Base-by-base conservation (phyloP, 495 filamentous ascomycete species). In the Hypomontagnella submonticulosa region DNA sequence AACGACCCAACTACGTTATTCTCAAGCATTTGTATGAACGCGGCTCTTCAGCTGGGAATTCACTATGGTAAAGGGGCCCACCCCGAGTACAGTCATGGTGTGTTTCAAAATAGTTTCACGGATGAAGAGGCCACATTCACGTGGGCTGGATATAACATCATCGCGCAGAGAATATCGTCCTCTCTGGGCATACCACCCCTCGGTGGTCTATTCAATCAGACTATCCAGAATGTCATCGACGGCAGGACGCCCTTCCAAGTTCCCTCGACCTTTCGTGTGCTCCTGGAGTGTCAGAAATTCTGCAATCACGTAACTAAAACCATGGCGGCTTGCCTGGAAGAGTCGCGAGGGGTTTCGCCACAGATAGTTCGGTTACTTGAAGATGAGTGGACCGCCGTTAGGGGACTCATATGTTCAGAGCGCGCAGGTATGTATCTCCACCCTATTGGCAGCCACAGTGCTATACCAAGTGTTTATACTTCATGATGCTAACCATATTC, bases 101-200 rank as follows among this genome's bases (percentile, higher is more conserved):
- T 53, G 9, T 75, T 72, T 19, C 63, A 74, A 40, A 71, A 70
- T 32, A 72, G 69, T 18, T 74, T 73, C 40, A 75, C 75, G 0
- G 75, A 81, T 37, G 78, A 80, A n/a, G 78, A 79, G 43, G 79
- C 78, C 4, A 68, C 66, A 1, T 80, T 73, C 53, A 80, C 78
- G 2, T 81, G 79, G 79, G 77, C 75, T 2, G 79, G 76, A 2
- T 79, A 76, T 67, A 79, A 77, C 34, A 78, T 81, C 9, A 63
- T 80, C 8, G 71, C 75, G 3, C 79, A 81, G 32, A 74, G 76
- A 6, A 76, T 77, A 6, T 72, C 76, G 6, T 70, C 76, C 4
- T 74, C 73, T 33, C 70, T 76, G 52, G 79, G 79, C 0, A 66
- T 77, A 4, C 79, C 79, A 4, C 77, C 79, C 4, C 58, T 77